Conservation (phyloP, 2,329 filamentous ascomycete genomes). For the Trichoderma oligosporum region DNA sequence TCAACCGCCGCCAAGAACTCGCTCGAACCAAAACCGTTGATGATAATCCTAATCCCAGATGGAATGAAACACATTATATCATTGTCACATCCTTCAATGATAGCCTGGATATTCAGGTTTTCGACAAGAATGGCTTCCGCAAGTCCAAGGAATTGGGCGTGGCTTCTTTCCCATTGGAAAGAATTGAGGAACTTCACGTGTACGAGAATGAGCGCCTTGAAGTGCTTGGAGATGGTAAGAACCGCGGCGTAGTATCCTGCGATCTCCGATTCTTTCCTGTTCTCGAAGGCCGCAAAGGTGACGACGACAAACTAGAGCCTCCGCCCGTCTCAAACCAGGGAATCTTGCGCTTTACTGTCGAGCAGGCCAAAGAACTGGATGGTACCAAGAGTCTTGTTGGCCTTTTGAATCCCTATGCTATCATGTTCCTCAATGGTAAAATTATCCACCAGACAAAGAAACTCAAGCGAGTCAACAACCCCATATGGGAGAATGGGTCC, state of each 20-base stretch:
- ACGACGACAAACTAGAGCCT: constrained; percentile 74
- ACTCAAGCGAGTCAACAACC: constrained; percentile 95
- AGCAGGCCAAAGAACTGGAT: constrained; percentile 95
- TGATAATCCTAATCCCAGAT: constrained; percentile 81
- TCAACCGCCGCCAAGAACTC: constrained; percentile 78
- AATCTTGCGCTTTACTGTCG: constrained; percentile 87
- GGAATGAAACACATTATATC: constrained; percentile 96
- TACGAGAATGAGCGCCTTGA: constrained; percentile 84
- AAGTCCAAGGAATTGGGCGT: constrained; percentile 94
- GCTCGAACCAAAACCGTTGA: constrained; percentile 85
- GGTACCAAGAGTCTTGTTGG: constrained; percentile 88
- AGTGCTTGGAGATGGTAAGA: constrained; percentile 77
- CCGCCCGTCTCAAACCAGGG: constrained; percentile 88
- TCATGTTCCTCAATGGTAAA: constrained; percentile 85
- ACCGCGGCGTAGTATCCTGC: constrained; percentile 71
- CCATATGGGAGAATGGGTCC: constrained; percentile 87
- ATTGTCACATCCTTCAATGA: constrained; percentile 91
- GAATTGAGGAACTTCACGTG: constrained; percentile 70
- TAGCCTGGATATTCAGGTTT: constrained; percentile 76
- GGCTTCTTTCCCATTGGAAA: constrained; percentile 80
- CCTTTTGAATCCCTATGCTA: constrained; percentile 84
- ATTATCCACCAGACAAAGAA: constrained; percentile 86
- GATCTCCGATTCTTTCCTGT: constrained; percentile 97
- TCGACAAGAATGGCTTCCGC: constrained; percentile 90
- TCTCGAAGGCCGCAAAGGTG: constrained; percentile 64